A percentile compares a stretch with the other conserved stretches of the same genome.
These are phyloP conservation scores for Cajanus cajan DNA, from an alignment of 306 rosid genomes.

Conservation along the genomic window DNA sequence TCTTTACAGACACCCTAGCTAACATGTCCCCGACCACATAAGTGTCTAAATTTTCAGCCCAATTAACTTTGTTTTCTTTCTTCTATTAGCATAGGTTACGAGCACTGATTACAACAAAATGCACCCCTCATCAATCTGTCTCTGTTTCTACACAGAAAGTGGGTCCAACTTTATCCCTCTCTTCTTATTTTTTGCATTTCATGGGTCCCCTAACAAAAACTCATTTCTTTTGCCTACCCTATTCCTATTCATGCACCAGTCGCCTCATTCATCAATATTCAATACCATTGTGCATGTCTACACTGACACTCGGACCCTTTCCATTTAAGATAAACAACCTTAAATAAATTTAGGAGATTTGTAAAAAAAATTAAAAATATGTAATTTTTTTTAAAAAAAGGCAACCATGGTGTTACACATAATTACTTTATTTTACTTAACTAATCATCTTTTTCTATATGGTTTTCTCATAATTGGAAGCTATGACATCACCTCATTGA, in stretches of 20 bases:
- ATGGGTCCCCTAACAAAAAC: conserved; percentile 24
- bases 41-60: not conserved
- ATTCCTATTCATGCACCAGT: conserved; percentile 12
- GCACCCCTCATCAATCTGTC: conserved; percentile 25
- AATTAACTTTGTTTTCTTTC: not conserved
- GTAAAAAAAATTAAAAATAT: not conserved
- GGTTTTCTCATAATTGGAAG: not conserved
- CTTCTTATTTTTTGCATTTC: conserved; percentile 15
- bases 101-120: conserved; percentile 38
- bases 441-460: not conserved
- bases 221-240: not conserved
- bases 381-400: not conserved
- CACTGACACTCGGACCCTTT: not conserved
- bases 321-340: not conserved
- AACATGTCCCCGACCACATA: not conserved
- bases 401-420: not conserved
- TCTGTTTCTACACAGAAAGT: conserved; percentile 16
- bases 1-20: not conserved
- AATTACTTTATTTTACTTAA: not conserved
- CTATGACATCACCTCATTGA: conserved; percentile 27
- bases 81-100: not conserved
- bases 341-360: not conserved
- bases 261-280: conserved; percentile 8
- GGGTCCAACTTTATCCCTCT: conserved; percentile 34
- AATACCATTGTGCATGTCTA: not conserved